These are phyloP conservation scores for Parachaetomium inaequale DNA, from an alignment of 495 filamentous ascomycete species.

Conservation along the genomic window DNA sequence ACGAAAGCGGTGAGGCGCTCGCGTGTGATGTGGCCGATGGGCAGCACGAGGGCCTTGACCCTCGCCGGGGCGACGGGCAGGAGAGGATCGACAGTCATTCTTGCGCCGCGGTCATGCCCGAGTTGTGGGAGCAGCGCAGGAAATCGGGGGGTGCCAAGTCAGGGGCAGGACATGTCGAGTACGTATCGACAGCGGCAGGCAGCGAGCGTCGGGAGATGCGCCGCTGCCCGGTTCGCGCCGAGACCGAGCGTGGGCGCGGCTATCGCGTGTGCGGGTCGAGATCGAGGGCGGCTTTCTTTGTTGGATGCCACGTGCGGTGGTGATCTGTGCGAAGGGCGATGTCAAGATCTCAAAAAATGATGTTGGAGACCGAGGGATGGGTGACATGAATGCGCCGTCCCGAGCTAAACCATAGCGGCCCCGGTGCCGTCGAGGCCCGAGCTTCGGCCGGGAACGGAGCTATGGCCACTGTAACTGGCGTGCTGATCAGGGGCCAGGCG, in stretches of 20 bases:
- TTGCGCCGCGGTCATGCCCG: constrained; percentile 45
- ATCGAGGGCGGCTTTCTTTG: background rate
- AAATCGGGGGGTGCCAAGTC: constrained; percentile 9
- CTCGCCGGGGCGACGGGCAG: constrained; percentile 86
- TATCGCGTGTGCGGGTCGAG: background rate
- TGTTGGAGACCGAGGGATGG: background rate
- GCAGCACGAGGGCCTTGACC: constrained; percentile 77
- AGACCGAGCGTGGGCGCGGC: background rate
- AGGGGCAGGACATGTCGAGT: constrained; percentile 27
- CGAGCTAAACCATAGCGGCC: background rate
- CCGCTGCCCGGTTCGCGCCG: constrained; percentile 16
- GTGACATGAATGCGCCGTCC: background rate
- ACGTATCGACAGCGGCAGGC: constrained; percentile 12
- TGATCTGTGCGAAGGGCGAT: background rate
- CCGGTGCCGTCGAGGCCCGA: constrained; percentile 5
- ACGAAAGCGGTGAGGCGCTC: constrained; percentile 77
- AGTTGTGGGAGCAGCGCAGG: constrained; percentile 4
- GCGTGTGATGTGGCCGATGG: constrained; percentile 78
- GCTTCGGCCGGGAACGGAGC: constrained; percentile 2
- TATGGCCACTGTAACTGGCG: constrained; percentile 17
- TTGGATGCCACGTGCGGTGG: background rate
- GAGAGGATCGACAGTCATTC: constrained; percentile 80
- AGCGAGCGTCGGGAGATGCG: constrained; percentile 5
- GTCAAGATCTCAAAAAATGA: background rate
- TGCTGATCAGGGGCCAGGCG: constrained; percentile 1